Base-by-base conservation (phyloP, 2,329 filamentous ascomycete genomes). In the Stagonosporopsis tanaceti region DNA sequence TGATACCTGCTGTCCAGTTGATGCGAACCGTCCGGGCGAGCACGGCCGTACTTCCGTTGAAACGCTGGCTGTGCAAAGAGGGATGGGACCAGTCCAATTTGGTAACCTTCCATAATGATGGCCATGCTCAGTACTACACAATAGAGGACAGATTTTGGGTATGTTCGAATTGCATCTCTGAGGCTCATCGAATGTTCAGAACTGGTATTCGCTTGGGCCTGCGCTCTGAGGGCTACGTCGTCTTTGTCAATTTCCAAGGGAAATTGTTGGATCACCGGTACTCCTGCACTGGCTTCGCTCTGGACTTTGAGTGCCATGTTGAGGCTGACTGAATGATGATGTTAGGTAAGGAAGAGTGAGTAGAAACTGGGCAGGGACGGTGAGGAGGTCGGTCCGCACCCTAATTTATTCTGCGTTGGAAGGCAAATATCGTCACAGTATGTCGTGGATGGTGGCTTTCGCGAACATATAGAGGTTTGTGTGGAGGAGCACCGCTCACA, bases 21-120 rank as follows among this genome's bases (percentile, higher is more conserved):
- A 24, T 75, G 76, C 14, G 64, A 64, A 6, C 69, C 71, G 28
- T 74, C 65, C 2, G 66, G 37, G 17, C 65, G 41, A 39, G 63
- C 64, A 0, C 70, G 68, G 40, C 79, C 79, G 50, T 75, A 81
- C 39, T 74, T 72, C 27, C 65, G 53, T 37, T 77, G 73, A 67
- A 81, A 81, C 4, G 74, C 64, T 22, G 74, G 73, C 35, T 76
- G 76, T 6, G 70, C 78, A 57, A 84, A 93, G 70, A 94, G 91
- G 74, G 91, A 92, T 77, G 87, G 89, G 70, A 94, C 86, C 51
- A 96, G 79, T 65, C 84, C 87, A 57, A 94, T 82, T 72, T 96
- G 91, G 77, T 92, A 95, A 9, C 91, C 92, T 76, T 96, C 92
- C 92, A 96, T 96, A 65, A 86, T 86, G 71, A 96, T 93, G 73